phyloP scores from a whole-genome alignment of 805 yeast genomes.

The Teunomyces lycoperdinae region DNA sequence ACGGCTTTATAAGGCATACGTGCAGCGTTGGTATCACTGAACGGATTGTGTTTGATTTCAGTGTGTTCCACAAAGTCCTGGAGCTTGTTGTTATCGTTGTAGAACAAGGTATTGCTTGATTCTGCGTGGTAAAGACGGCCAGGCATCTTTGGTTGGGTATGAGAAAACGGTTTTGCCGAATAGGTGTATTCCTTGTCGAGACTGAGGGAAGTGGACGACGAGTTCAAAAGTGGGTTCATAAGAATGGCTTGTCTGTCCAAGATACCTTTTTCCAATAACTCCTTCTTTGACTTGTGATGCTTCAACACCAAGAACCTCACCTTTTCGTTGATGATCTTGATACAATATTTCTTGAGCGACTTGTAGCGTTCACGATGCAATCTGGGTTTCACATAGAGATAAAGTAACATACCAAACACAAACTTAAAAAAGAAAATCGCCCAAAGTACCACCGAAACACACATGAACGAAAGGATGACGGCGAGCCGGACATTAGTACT shows the following conservation, averaged over 20 bases:
- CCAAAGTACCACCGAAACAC: conserved; percentile 74
- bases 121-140: not conserved
- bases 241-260: conserved; percentile 22
- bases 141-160: not conserved
- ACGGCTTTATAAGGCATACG: not conserved
- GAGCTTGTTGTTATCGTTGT: conserved; percentile 18
- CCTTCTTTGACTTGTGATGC: conserved; percentile 35
- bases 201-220: conserved; percentile 13
- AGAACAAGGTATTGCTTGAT: not conserved
- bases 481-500: conserved; percentile 61
- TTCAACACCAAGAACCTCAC: conserved; percentile 51
- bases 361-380: conserved; percentile 35
- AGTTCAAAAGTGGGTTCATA: conserved; percentile 25
- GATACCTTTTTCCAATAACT: conserved; percentile 30
- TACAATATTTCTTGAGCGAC: conserved; percentile 60
- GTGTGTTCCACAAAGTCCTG: conserved; percentile 5
- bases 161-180: conserved; percentile 3
- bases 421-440: conserved; percentile 59
- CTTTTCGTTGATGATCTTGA: conserved; percentile 53
- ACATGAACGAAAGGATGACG: conserved; percentile 70
- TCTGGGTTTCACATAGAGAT: conserved; percentile 50
- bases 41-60: conserved; percentile 11
- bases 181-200: conserved; percentile 5
- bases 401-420: conserved; percentile 50
- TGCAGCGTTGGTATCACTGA: conserved; percentile 6